Evolutionary conservation across 1,284 basidiomycete genomes (phyloP).

Genomic region (Cryptococcus sp.): DNA sequence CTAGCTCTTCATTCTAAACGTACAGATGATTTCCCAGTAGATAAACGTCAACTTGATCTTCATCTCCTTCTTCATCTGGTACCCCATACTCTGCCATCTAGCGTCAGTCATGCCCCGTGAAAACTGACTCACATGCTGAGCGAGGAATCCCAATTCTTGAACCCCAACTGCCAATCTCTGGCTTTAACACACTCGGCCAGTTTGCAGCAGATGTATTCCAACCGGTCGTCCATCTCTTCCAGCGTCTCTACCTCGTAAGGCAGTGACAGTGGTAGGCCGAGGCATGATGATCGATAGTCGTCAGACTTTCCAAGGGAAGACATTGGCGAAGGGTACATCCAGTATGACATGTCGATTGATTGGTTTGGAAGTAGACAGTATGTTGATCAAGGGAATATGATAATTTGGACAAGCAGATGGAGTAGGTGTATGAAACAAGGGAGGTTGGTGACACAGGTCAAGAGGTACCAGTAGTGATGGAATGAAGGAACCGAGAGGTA

Average conservation of each 20-base stretch:
- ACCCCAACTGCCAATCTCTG: slow-evolving; percentile 71
- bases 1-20: slow-evolving; percentile 4
- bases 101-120: slow-evolving; percentile 12
- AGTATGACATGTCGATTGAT: slow-evolving; percentile 8
- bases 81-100: slow-evolving; percentile 77
- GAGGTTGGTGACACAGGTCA: no score
- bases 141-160: slow-evolving; percentile 73
- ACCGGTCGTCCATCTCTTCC: slow-evolving; percentile 70
- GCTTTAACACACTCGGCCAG: slow-evolving; percentile 69
- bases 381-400: neutral
- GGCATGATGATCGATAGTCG: slow-evolving; percentile 37
- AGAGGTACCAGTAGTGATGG: neutral
- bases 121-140: slow-evolving; percentile 60
- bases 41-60: slow-evolving; percentile 72
- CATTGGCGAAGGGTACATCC: slow-evolving; percentile 11
- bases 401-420: neutral
- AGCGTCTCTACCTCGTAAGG: slow-evolving; percentile 80
- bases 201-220: slow-evolving; percentile 69
- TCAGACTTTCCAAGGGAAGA: slow-evolving; percentile 25
- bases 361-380: slow-evolving; percentile 5
- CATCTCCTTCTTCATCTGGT: slow-evolving; percentile 75
- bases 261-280: slow-evolving; percentile 49
- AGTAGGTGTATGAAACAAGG: no score
- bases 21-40: slow-evolving; percentile 62
- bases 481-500: neutral